Evolutionary conservation across 2,329 filamentous ascomycete species (phyloP), one percentile per base, ranked within the genome.

Genomic region (Clonostachys sp.): DNA sequence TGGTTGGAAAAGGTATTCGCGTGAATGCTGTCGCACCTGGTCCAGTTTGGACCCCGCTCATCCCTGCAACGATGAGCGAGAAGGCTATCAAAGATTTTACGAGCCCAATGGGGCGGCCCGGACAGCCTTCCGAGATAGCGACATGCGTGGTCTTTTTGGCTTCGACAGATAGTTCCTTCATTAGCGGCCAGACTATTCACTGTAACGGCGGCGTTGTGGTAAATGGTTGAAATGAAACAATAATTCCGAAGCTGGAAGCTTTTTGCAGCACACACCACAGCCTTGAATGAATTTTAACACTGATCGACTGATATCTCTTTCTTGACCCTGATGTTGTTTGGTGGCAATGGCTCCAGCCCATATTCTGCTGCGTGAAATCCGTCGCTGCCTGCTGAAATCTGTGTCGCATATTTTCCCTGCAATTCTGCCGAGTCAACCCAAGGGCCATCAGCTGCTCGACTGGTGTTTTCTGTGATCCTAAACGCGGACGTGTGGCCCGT

Each of bases 141-240:
- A 86, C 87, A 0, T 89, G 85, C 57, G 87, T 91, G 48, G 87
- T 94, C 5, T 94, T 94, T 66, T 70, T 95, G 53, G 89, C 89
- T 0, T 85, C 82, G 45, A 71, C 76, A 50, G 89, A 94, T 61
- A 89, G 85, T 60, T 84, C 81, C 43, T 84, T 81, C 51, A 82
- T 94, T 42, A 85, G 80, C 46, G 89, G 89, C 2, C 89, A 92
- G 71, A 74, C 70, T 0, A 71, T 78, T 12, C 75, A 78, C 58
- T 77, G 73, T 64, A 78, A 78, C 44, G 75, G 75, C 2, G 75
- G 75, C 6, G 60, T 58, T 5, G 55, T 78, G 40, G 73, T 78
- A 30, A 76, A 74, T 51, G 73, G 75, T 20, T 78, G 61, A 63
- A 44, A 30, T 30, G 24, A 30, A 30, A 30, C 24, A 10, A 10